Evolutionary conservation across 1,139 yeast genomes (phyloP).

Genomic region (Wickerhamiella infanticola): DNA sequence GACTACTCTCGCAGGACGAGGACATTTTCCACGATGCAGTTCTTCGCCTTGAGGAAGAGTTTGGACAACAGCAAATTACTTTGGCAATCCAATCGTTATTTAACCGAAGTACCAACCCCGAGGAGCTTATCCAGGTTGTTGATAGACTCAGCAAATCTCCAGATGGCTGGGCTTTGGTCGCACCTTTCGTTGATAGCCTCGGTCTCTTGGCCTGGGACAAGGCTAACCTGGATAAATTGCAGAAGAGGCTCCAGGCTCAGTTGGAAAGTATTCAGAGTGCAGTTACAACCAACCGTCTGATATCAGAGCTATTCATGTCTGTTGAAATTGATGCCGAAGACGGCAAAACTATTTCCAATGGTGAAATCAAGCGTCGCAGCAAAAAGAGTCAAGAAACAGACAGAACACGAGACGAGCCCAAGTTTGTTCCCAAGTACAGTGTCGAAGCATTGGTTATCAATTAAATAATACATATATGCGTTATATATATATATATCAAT

Average conservation of each 20-base stretch:
- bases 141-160: constrained; percentile 18
- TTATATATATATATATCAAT: neutral
- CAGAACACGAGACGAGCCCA: neutral
- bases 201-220: constrained; percentile 53
- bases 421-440: constrained; percentile 11
- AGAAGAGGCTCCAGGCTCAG: constrained; percentile 28
- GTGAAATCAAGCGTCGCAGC: constrained; percentile 8
- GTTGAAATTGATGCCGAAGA: constrained; percentile 9
- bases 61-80: constrained; percentile 22
- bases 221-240: constrained; percentile 32
- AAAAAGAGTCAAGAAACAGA: constrained; percentile 2
- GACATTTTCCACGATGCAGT: constrained; percentile 57
- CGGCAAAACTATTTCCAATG: constrained; percentile 2
- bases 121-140: constrained; percentile 28
- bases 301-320: constrained; percentile 9
- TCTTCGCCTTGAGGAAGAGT: constrained; percentile 50
- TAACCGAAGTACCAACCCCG: constrained; percentile 4
- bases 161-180: constrained; percentile 45
- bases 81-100: constrained; percentile 12
- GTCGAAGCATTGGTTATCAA: constrained; percentile 11
- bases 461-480: neutral
- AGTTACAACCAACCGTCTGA: neutral
- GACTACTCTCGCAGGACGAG: constrained; percentile 35
- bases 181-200: constrained; percentile 54
- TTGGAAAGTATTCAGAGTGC: neutral